Evolutionary conservation across 2,329 filamentous ascomycete genomes (phyloP), one percentile per base, ranked within the genome.

Genomic region (Xylariaceae sp.): DNA sequence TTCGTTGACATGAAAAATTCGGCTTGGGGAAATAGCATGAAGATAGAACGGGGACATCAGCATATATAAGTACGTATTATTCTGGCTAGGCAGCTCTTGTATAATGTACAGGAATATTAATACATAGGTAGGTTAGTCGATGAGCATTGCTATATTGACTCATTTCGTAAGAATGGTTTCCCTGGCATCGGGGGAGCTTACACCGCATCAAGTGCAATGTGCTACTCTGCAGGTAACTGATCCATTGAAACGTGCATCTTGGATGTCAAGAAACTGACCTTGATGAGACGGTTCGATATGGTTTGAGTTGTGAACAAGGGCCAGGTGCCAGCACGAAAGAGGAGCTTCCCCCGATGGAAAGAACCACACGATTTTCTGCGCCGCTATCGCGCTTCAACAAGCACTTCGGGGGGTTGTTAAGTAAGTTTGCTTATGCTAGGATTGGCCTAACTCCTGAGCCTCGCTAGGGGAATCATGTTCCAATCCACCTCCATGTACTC

Each of bases 51-150:
- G 4, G 9, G 12, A 21, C 9, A 8, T 26, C 3, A 17, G 29
- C 29, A 37, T 37, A 29, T 52, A 52, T 16, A 29, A n/a, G 29
- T 29, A 45, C 19, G 34, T 16, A n/a, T 23, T 44, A 43, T 28
- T 36, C 2, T 21, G 16, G 34, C 17, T 33, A 53, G 34, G 7
- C 8, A 12, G 4, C 33, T 11, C 34, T 34, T 34, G 16, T 11
- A n/a, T 48, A 37, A 48, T 57, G 31, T 53, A 57, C 48, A 53
- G 11, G 14, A 46, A 14, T 28, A 31, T 17, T 24, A 16, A 28
- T 37, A 37, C 17, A 37, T 14, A n/a, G 16, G n/a, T 56, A 34
- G 19, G 19, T 26, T 39, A 41, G 41, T n/a, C 3, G 21, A 34
- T 43, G 28, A 16, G 8, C 9, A 24, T n/a, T n/a, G n/a, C n/a